phyloP scores from a whole-genome alignment of 306 rosid genomes.

The Echinosophora koreensis region DNA sequence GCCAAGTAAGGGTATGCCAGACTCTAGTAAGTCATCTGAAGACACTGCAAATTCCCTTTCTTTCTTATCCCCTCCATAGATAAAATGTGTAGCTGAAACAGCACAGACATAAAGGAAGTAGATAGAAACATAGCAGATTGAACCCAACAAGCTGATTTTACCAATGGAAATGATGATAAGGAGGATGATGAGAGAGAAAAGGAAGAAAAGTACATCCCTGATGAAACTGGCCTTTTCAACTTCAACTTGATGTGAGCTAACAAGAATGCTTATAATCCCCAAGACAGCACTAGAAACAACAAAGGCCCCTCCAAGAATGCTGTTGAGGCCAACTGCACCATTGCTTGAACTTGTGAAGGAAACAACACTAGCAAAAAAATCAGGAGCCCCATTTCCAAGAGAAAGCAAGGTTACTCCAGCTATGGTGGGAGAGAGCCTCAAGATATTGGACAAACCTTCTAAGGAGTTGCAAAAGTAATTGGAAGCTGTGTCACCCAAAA shows the following conservation, averaged over 20 bases:
- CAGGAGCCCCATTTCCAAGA: slow-evolving; percentile 91
- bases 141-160: slow-evolving; percentile 64
- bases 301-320: slow-evolving; percentile 80
- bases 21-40: slow-evolving; percentile 40
- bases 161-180: slow-evolving; percentile 60
- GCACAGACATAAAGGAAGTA: slow-evolving; percentile 72
- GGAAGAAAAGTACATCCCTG: slow-evolving; percentile 69
- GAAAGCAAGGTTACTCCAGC: slow-evolving; percentile 96
- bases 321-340: slow-evolving; percentile 73
- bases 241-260: slow-evolving; percentile 44
- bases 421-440: slow-evolving; percentile 79
- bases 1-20: slow-evolving; percentile 54
- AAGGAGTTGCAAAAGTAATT: slow-evolving; percentile 77
- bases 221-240: slow-evolving; percentile 67
- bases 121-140: slow-evolving; percentile 63
- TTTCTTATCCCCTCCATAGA: slow-evolving; percentile 37
- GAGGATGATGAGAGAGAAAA: slow-evolving; percentile 62
- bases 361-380: slow-evolving; percentile 77
- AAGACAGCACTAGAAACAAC: slow-evolving; percentile 72
- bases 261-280: slow-evolving; percentile 67
- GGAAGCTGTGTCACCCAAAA: slow-evolving; percentile 85
- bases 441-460: slow-evolving; percentile 65
- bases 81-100: slow-evolving; percentile 65
- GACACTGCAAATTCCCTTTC: slow-evolving; percentile 12
- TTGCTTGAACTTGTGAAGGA: slow-evolving; percentile 66